Percentiles rank a stretch among this genome's conserved stretches.
Evolutionary conservation across 306 rosid species (phyloP).

Genomic region (Styphnolobium japonicum): DNA sequence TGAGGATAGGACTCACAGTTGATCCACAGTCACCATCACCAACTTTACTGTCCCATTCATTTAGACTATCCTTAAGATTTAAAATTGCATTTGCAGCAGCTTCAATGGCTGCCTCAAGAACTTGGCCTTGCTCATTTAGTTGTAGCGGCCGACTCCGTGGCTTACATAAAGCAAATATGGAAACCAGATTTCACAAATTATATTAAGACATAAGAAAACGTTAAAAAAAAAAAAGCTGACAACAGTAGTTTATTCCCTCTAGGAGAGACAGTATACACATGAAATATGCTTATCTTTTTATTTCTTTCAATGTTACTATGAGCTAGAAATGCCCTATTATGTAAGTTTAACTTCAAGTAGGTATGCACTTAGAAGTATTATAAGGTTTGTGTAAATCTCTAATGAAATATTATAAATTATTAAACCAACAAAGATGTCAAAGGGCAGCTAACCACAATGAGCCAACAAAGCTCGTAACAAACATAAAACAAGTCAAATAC

Average conservation of each 20-base stretch:
- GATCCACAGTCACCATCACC: slow-evolving; percentile 99
- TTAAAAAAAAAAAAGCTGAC: background rate
- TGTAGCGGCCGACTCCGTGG: slow-evolving; percentile 58
- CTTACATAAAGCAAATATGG: slow-evolving; percentile 42
- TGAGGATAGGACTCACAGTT: slow-evolving; percentile 58
- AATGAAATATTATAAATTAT: background rate
- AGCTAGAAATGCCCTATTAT: background rate
- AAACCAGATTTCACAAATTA: slow-evolving; percentile 21
- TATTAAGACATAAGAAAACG: background rate
- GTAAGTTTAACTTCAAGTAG: background rate
- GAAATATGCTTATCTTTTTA: background rate
- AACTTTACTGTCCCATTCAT: slow-evolving; percentile 94
- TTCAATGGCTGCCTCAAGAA: slow-evolving; percentile 76
- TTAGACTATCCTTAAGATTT: slow-evolving; percentile 57
- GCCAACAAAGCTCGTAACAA: background rate
- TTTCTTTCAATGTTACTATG: background rate
- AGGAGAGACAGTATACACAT: background rate
- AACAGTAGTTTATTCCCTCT: background rate
- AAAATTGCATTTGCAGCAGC: slow-evolving; percentile 80
- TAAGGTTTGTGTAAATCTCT: background rate
- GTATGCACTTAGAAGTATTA: background rate
- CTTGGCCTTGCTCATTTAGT: slow-evolving; percentile 65
- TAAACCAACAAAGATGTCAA: background rate
- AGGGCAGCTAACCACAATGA: background rate
- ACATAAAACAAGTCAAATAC: slow-evolving; percentile 16